A percentile compares a stretch with the other conserved stretches of the same genome.
Conservation (phyloP, 805 yeast species). For the Yarrowia deformans region DNA sequence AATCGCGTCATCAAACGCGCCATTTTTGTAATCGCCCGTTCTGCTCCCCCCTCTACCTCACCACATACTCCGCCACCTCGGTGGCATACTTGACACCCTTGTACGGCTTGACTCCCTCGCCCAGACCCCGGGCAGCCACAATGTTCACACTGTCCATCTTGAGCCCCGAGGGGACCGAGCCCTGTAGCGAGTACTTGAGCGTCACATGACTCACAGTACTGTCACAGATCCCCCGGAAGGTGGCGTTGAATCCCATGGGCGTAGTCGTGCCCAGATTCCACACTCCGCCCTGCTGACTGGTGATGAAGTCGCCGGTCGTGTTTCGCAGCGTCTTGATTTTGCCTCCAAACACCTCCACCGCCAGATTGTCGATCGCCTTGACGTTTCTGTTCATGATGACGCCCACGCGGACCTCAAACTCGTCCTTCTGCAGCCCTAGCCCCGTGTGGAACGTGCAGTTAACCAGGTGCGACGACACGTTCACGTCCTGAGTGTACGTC, state of each 20-base stretch:
- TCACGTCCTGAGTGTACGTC: conserved; percentile 62
- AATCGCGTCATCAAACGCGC: too few relatives aligned
- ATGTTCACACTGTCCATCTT: conserved; percentile 71
- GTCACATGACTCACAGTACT: conserved; percentile 53
- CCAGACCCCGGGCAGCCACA: conserved; percentile 62
- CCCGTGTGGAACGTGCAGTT: conserved; percentile 62
- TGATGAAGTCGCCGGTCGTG: conserved; percentile 79
- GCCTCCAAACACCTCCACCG: conserved; percentile 54
- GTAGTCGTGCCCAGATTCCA: conserved; percentile 72
- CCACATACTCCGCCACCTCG: conserved; percentile 63
- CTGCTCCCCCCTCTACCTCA: conserved; percentile 49
- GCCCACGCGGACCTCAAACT: conserved; percentile 66
- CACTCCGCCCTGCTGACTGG: conserved; percentile 61
- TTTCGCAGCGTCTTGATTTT: conserved; percentile 63
- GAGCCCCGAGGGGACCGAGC: conserved; percentile 77
- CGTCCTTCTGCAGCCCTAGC: conserved; percentile 60
- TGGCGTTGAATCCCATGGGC: conserved; percentile 70
- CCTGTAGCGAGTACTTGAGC: conserved; percentile 65
- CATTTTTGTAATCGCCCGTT: too few relatives aligned
- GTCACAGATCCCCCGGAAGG: conserved; percentile 58
- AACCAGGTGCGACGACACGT: conserved; percentile 58
- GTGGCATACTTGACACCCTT: conserved; percentile 90
- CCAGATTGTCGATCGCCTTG: conserved; percentile 58
- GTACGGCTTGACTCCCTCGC: conserved; percentile 73
- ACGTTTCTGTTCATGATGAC: conserved; percentile 57